Conservation (phyloP, 371 early-diverging fungal species). For the Batkoa obscura region DNA sequence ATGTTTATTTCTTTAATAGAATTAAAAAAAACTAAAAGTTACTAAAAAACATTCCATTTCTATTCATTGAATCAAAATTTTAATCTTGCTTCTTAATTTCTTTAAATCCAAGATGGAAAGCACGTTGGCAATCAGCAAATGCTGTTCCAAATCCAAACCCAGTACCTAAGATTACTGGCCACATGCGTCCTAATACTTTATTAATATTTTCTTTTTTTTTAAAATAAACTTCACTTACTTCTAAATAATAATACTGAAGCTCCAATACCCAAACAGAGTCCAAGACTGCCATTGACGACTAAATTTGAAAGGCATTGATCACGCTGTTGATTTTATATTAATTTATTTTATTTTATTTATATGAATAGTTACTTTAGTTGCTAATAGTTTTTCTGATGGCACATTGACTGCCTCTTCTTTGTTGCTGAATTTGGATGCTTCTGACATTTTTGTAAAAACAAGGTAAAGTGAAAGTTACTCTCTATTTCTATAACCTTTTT, state of each 20-base stretch:
- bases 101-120: constrained; percentile 3
- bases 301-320: constrained; percentile 76
- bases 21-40: too few species aligned
- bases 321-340: constrained; percentile 30
- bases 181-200: constrained; percentile 41
- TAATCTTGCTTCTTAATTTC: background rate
- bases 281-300: constrained; percentile 66
- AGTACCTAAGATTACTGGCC: constrained; percentile 76
- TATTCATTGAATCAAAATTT: too few species aligned
- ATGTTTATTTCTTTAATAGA: too few species aligned
- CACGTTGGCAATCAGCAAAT: constrained; percentile 56
- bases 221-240: constrained; percentile 29
- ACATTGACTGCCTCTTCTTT: constrained; percentile 5
- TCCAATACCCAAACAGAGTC: constrained; percentile 70
- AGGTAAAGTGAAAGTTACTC: too few species aligned
- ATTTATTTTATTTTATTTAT: background rate
- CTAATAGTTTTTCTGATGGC: constrained; percentile 16
- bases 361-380: constrained; percentile 13
- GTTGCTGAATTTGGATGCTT: constrained; percentile 4
- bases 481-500: too few species aligned
- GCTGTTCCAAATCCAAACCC: constrained; percentile 77
- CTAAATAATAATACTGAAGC: constrained; percentile 75
- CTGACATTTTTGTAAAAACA: too few species aligned
- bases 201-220: background rate
- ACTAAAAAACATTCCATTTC: too few species aligned